Evolutionary conservation across 1,139 yeast species (phyloP), one percentile per base, ranked within the genome.

Genomic region (Taphrina populina): DNA sequence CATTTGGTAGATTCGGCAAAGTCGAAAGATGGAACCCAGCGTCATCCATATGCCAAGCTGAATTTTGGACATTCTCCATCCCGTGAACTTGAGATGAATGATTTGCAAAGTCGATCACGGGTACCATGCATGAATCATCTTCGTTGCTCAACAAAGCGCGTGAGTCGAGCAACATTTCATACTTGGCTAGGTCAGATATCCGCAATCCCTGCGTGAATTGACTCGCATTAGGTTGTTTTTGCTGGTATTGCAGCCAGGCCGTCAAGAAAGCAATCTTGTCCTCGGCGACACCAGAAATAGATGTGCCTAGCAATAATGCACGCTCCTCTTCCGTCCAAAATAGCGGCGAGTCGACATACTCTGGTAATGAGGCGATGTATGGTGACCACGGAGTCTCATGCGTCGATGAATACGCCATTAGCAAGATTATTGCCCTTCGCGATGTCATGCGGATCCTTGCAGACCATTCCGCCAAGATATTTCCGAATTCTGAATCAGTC

Each of bases 71-170:
- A n/a, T 37, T 29, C 20, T 29, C 11, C 26, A 19, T 19, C 4
- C 33, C 33, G 19, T 35, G 47, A 11, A 8, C n/a, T 3, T 19
- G 10, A 8, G 47, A 43, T n/a, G 47, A 43, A 37, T 43, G 47
- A 20, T 43, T 43, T 3, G 47, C 47, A 43, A 43, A 43, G 27
- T 43, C 47, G 20, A 43, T 43, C 19, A 43, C 47, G 2, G 47
- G 47, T 1, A 43, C 47, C 47, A 43, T 43, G 15, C 47, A 43
- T 17, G 47, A 30, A 11, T 43, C 47, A n/a, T 43, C 37, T 15
- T 43, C 47, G 23, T 43, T 32, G 20, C 47, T 43, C 35, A 43
- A 19, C 20, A 43, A 13, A 4, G 47, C 47, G 11, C 47, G 35
- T 1, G 47, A 43, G 47, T 43, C 47, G 17, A 43, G 29, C 23